Percentiles rank a stretch among this genome's conserved stretches.
phyloP scores from a whole-genome alignment of 2,329 filamentous ascomycete species.

The Madurella fahalii region DNA sequence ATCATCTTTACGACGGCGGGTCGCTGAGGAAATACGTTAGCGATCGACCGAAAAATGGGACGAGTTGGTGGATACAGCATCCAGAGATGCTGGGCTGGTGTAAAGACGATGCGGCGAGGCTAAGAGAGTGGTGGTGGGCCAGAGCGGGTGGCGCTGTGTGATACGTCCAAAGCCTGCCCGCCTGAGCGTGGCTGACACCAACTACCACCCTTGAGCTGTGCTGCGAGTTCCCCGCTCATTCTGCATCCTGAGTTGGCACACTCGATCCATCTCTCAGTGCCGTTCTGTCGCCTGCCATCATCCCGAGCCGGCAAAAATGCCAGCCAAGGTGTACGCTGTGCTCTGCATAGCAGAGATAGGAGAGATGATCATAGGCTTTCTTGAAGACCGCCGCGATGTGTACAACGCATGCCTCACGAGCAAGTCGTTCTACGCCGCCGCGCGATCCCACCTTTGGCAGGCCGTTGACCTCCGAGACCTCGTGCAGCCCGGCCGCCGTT shows the following conservation, averaged over 20 bases:
- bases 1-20: slow-evolving; percentile 50
- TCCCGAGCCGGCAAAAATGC: too few species aligned
- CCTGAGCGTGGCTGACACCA: neutral
- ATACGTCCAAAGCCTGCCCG: neutral
- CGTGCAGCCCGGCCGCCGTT: too few species aligned
- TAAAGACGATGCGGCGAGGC: slow-evolving; percentile 26
- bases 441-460: neutral
- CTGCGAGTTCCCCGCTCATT: too few species aligned
- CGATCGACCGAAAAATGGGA: slow-evolving; percentile 29
- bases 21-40: slow-evolving; percentile 42
- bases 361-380: neutral
- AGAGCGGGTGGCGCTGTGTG: neutral
- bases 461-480: neutral
- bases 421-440: neutral
- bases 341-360: neutral
- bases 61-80: slow-evolving; percentile 50
- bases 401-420: neutral
- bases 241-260: too few species aligned
- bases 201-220: neutral
- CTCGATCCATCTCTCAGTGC: too few species aligned
- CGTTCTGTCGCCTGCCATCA: too few species aligned
- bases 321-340: neutral
- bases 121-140: slow-evolving; percentile 22
- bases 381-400: neutral
- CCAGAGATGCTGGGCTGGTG: slow-evolving; percentile 47